Evolutionary conservation across 768 basidiomycete species (phyloP).

Genomic region (Lactarius indigo): DNA sequence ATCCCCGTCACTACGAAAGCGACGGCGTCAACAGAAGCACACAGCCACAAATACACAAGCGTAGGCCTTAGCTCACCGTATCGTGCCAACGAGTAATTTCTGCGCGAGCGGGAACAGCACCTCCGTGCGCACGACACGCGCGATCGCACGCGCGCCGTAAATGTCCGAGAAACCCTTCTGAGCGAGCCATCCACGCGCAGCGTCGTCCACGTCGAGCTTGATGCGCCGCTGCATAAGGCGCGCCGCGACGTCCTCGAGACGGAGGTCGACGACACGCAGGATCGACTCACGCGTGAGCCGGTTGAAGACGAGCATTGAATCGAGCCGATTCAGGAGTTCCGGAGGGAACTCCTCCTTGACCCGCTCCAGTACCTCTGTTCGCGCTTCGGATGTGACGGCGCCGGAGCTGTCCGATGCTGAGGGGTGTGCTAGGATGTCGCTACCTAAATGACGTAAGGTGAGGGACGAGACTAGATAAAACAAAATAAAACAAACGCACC

Average conservation of each 20-base stretch:
- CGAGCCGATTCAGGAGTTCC: slow-evolving; percentile 85
- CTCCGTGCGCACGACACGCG: slow-evolving; percentile 77
- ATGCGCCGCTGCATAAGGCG: slow-evolving; percentile 66
- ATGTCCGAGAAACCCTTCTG: slow-evolving; percentile 75
- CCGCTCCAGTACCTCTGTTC: slow-evolving; percentile 64
- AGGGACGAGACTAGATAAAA: neutral
- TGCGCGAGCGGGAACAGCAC: slow-evolving; percentile 81
- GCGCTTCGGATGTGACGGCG: slow-evolving; percentile 57
- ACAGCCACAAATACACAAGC: neutral
- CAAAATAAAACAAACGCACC: slow-evolving; percentile 35
- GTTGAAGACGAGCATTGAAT: slow-evolving; percentile 87
- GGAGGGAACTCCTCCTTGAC: slow-evolving; percentile 84
- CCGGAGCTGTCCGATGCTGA: slow-evolving; percentile 63
- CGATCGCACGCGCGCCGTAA: slow-evolving; percentile 87
- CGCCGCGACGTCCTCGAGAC: slow-evolving; percentile 68
- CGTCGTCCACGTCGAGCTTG: slow-evolving; percentile 61
- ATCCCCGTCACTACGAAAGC: slow-evolving; percentile 57
- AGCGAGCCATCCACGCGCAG: slow-evolving; percentile 66
- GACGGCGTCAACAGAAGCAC: neutral
- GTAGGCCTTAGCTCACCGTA: slow-evolving; percentile 45
- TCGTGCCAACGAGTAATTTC: slow-evolving; percentile 73
- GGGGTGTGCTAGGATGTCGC: slow-evolving; percentile 69
- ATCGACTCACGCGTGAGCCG: slow-evolving; percentile 75
- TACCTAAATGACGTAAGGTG: slow-evolving; percentile 29
- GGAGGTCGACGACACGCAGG: slow-evolving; percentile 71